Evolutionary conservation across 2,329 filamentous ascomycete genomes (phyloP).

Genomic region (Waltergamsia citrina): DNA sequence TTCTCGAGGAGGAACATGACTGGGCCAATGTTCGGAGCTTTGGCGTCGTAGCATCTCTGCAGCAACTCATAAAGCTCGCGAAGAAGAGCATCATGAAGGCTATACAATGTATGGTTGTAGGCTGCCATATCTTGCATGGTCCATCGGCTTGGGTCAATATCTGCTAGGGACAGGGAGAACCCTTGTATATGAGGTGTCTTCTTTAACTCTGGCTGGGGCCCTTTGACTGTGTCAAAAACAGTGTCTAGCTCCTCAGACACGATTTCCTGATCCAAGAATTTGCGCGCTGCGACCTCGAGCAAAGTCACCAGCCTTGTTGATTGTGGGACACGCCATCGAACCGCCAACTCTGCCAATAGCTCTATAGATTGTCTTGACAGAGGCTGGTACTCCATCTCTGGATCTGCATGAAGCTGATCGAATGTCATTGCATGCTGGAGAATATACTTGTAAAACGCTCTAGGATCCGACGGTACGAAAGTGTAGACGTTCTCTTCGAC

Average conservation of each 20-base stretch:
- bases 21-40: constrained; percentile 70
- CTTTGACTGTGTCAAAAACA: constrained; percentile 75
- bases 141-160: constrained; percentile 54
- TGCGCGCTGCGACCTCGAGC: constrained; percentile 75
- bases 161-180: constrained; percentile 39
- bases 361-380: constrained; percentile 75
- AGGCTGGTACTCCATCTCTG: constrained; percentile 36
- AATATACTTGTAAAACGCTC: constrained; percentile 75
- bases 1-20: constrained; percentile 73
- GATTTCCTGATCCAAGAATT: constrained; percentile 78
- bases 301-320: constrained; percentile 73
- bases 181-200: constrained; percentile 47
- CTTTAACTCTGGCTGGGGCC: constrained; percentile 56
- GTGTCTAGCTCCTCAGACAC: constrained; percentile 72
- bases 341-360: constrained; percentile 72
- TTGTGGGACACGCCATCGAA: constrained; percentile 83
- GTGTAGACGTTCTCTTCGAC: constrained; percentile 66
- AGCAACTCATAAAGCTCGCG: constrained; percentile 83
- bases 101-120: constrained; percentile 67
- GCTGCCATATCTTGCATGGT: constrained; percentile 57
- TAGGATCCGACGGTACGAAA: constrained; percentile 79
- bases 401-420: constrained; percentile 48
- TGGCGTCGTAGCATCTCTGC: constrained; percentile 81
- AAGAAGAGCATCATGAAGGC: constrained; percentile 71
- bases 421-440: constrained; percentile 65